Base-by-base conservation (phyloP, 1,284 basidiomycete genomes). In the Ustilago loliicola region DNA sequence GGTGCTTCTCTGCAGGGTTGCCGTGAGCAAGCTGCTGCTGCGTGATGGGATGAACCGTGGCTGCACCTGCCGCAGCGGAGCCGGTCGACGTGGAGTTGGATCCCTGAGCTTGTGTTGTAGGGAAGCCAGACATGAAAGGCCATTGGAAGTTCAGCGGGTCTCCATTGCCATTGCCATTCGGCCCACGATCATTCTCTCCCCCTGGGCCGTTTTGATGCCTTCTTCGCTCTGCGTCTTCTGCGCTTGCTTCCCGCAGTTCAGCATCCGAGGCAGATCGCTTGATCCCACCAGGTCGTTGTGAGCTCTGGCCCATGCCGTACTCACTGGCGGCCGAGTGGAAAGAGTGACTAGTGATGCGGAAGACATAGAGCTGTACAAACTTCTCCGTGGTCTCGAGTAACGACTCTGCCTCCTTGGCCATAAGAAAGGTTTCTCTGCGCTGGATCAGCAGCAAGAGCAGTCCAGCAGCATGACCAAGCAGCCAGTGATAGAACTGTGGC, bases 401-500 rank as follows among this genome's bases (percentile, higher is more conserved):
- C 48, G 57, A 66, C 8, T 79, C 68, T 17, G 74, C 80, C 40
- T 82, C 79, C 29, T 72, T 75, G 15, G 80, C 80, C 64, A 77
- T 69, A 17, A 82, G 58, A 30, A 80, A 79, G 7, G 62, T 62
- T 27, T 71, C 58, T 13, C 66, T 66, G 1, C 73, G 64, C 50
- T 77, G 73, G 10, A 81, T 48, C 21, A 83, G 57, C 5, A 68
- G 62, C 32, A 83, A 55, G 0, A 80, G 65, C 38, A 83, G 58
- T n/a, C 82, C 77, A 7, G 79, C 80, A 1, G 79, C 71, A 51
- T 83, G 80, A n/a, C 70, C 72, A 13, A 83, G 40, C 23, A 83
- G 63, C 61, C 73, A 82, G 61, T 83, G 82, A 53, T 83, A 83
- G 63, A 78, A 75, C 23, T 73, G 77, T 5, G 81, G 81, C 27